phyloP scores from a whole-genome alignment of 2,329 filamentous ascomycete species.

The Aspergillus versicolor region DNA sequence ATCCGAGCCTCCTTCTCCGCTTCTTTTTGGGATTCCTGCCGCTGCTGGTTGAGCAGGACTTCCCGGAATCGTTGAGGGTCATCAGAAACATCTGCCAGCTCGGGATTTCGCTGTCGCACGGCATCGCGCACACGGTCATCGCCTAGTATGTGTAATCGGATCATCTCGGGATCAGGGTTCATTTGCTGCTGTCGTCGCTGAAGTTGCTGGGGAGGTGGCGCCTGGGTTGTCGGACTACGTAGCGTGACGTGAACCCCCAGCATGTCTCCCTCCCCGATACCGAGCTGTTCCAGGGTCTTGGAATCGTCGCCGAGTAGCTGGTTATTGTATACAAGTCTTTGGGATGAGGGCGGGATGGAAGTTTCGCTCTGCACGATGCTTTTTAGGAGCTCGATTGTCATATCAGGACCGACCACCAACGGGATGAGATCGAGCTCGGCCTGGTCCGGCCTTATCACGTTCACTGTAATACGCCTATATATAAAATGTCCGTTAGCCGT shows the following conservation, averaged over 20 bases:
- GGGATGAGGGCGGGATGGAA: slow-evolving; percentile 66
- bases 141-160: slow-evolving; percentile 78
- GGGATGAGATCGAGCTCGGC: slow-evolving; percentile 73
- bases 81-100: slow-evolving; percentile 73
- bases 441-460: slow-evolving; percentile 72
- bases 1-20: slow-evolving; percentile 79
- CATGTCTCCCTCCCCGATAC: slow-evolving; percentile 88
- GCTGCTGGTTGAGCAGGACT: slow-evolving; percentile 66
- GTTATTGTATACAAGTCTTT: slow-evolving; percentile 90
- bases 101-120: slow-evolving; percentile 69
- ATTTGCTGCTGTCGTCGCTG: slow-evolving; percentile 32
- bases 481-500: neutral
- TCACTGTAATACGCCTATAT: slow-evolving; percentile 80
- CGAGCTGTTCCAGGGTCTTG: slow-evolving; percentile 77
- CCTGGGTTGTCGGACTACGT: slow-evolving; percentile 30
- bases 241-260: slow-evolving; percentile 73
- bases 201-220: slow-evolving; percentile 29
- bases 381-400: slow-evolving; percentile 82
- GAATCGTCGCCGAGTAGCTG: slow-evolving; percentile 72
- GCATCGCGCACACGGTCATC: slow-evolving; percentile 71
- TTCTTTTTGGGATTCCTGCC: slow-evolving; percentile 70
- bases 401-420: slow-evolving; percentile 77
- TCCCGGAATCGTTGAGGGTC: slow-evolving; percentile 75
- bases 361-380: slow-evolving; percentile 84
- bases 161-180: slow-evolving; percentile 68